phyloP scores from a whole-genome alignment of 164 flowering plant genomes.

The Nymphaea colorata region DNA sequence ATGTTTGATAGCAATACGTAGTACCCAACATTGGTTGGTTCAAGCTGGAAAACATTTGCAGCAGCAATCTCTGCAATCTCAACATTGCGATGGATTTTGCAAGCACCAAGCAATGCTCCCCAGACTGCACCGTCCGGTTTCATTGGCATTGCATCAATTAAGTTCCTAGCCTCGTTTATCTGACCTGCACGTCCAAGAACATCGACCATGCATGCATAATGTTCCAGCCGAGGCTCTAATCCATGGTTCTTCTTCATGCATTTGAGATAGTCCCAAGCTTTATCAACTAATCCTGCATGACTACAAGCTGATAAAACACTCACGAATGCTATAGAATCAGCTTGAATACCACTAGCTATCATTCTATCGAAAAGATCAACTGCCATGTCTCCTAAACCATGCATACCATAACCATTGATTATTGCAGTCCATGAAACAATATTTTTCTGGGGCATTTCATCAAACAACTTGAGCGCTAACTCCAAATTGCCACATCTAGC shows the following conservation, averaged over 20 bases:
- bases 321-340: slow-evolving; percentile 59
- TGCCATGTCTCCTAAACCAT: slow-evolving; percentile 64
- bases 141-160: slow-evolving; percentile 46
- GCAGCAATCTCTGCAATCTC: slow-evolving; percentile 74
- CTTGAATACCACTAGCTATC: slow-evolving; percentile 37
- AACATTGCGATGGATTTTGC: slow-evolving; percentile 59
- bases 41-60: slow-evolving; percentile 43
- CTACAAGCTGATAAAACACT: slow-evolving; percentile 75
- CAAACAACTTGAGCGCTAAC: slow-evolving; percentile 47
- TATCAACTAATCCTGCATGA: slow-evolving; percentile 70
- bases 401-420: slow-evolving; percentile 84
- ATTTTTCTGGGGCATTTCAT: slow-evolving; percentile 40
- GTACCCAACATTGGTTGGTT: slow-evolving; percentile 70
- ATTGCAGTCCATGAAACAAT: slow-evolving; percentile 80
- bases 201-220: slow-evolving; percentile 78
- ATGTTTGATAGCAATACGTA: slow-evolving; percentile 73
- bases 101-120: slow-evolving; percentile 87
- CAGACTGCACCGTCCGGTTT: slow-evolving; percentile 85
- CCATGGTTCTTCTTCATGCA: slow-evolving; percentile 39
- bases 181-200: slow-evolving; percentile 84
- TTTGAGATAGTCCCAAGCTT: slow-evolving; percentile 46
- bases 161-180: slow-evolving; percentile 42
- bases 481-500: slow-evolving; percentile 65
- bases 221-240: slow-evolving; percentile 53
- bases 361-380: slow-evolving; percentile 57